Evolutionary conservation across 2,329 filamentous ascomycete species (phyloP).

Genomic region (Aureobasidium namibiae): DNA sequence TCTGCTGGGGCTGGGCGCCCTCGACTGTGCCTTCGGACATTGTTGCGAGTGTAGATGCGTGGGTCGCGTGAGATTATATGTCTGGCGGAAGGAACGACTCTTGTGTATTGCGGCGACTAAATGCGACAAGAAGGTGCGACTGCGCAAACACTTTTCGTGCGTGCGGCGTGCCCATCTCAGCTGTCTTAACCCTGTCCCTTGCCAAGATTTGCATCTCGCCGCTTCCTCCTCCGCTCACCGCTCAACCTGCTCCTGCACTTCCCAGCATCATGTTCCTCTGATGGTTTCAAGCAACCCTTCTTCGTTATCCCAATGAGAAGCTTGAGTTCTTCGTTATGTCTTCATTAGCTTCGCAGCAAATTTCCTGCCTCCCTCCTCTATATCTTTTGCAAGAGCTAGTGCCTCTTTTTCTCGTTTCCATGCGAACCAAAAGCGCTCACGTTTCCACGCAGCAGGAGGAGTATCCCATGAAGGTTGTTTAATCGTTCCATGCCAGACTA

Average conservation of each 20-base stretch:
- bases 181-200: slow-evolving; percentile 2
- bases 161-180: neutral
- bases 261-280: too few species aligned
- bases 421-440: too few species aligned
- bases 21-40: slow-evolving; percentile 15
- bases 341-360: too few species aligned
- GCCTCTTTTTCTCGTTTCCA: too few species aligned
- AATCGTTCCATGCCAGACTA: too few species aligned
- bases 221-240: neutral
- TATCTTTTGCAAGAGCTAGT: too few species aligned
- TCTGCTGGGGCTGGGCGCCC: slow-evolving; percentile 16
- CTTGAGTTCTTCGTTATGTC: too few species aligned
- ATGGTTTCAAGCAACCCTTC: too few species aligned
- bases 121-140: neutral
- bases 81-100: neutral
- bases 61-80: neutral
- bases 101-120: neutral
- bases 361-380: too few species aligned
- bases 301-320: too few species aligned
- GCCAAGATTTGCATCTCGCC: neutral
- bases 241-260: neutral
- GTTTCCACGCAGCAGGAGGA: too few species aligned
- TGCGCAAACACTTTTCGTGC: slow-evolving; percentile 1
- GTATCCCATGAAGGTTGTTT: too few species aligned
- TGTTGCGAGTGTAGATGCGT: neutral